Conservation (phyloP, 1,139 yeast genomes). For the Lodderomyces margitis region DNA sequence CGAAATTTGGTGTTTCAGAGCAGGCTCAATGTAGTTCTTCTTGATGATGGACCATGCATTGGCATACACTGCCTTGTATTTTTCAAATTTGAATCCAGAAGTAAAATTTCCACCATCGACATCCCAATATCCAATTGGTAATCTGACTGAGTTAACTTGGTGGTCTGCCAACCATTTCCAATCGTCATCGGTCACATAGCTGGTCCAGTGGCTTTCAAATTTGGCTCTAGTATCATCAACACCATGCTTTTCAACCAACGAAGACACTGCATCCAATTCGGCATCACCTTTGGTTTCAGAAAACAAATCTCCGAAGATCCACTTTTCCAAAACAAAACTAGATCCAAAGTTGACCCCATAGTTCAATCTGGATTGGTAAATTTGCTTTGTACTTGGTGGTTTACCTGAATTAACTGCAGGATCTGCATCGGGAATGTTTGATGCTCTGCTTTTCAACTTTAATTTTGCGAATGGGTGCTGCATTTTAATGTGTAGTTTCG, state of each 20-base stretch:
- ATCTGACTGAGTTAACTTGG: conserved; percentile 73
- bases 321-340: conserved; percentile 75
- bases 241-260: conserved; percentile 49
- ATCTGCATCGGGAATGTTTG: conserved; percentile 26
- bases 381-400: conserved; percentile 47
- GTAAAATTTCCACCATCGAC: conserved; percentile 63
- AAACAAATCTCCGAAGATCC: conserved; percentile 62
- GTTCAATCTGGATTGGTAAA: conserved; percentile 65
- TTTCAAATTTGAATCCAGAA: conserved; percentile 59
- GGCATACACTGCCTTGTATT: conserved; percentile 53
- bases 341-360: conserved; percentile 89
- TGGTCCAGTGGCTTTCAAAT: conserved; percentile 69
- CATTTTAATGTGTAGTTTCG: conserved; percentile 4
- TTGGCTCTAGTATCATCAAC: conserved; percentile 50
- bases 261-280: conserved; percentile 72
- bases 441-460: conserved; percentile 38
- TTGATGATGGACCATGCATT: conserved; percentile 70
- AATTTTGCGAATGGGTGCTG: conserved; percentile 22
- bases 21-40: conserved; percentile 50
- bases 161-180: conserved; percentile 72
- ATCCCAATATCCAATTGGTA: conserved; percentile 93
- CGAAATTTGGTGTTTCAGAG: conserved; percentile 58
- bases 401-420: conserved; percentile 31
- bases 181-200: conserved; percentile 65
- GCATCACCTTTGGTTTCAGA: conserved; percentile 46